Conservation (phyloP, 768 basidiomycete species). For the Fomitopsis serialis region DNA sequence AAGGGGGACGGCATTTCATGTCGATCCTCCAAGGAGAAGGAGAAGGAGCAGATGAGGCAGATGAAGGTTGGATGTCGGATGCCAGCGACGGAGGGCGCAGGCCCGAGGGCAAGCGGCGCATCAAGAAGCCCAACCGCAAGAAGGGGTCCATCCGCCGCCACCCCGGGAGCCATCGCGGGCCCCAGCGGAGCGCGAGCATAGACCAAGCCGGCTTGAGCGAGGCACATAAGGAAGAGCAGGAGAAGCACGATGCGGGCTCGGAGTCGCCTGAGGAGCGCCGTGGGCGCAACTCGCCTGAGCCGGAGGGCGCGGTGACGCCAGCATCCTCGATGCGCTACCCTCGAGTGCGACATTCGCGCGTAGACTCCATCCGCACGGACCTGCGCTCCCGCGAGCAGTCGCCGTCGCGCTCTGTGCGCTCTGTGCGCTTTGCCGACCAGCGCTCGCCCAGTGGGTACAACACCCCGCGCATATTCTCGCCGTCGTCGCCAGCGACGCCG, state of each 20-base stretch:
- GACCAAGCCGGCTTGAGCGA: neutral
- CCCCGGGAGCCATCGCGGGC: conserved; percentile 10
- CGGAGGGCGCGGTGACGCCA: neutral
- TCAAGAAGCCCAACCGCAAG: conserved; percentile 3
- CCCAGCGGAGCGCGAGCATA: conserved; percentile 9
- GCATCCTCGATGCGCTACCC: conserved; percentile 10
- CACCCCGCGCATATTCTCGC: conserved; percentile 15
- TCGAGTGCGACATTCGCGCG: conserved; percentile 21
- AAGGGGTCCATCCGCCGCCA: conserved; percentile 11
- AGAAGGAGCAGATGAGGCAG: conserved; percentile 36
- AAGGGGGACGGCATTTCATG: conserved; percentile 12
- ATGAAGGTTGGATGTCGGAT: conserved; percentile 66
- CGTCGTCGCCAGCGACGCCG: conserved; percentile 14
- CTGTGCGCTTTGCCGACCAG: conserved; percentile 41
- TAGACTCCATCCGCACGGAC: conserved; percentile 25
- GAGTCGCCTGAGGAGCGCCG: conserved; percentile 15
- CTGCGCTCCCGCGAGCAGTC: conserved; percentile 33
- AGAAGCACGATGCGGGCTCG: conserved; percentile 2
- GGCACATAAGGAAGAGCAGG: conserved; percentile 1
- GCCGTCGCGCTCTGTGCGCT: conserved; percentile 43
- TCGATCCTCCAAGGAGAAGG: neutral
- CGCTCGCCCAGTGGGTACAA: conserved; percentile 8
- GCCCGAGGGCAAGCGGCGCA: neutral
- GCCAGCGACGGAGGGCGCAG: conserved; percentile 25
- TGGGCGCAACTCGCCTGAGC: conserved; percentile 12